Base-by-base conservation (phyloP, 352 stramenopile species). In the Globisporangium rhizosaccharum region DNA sequence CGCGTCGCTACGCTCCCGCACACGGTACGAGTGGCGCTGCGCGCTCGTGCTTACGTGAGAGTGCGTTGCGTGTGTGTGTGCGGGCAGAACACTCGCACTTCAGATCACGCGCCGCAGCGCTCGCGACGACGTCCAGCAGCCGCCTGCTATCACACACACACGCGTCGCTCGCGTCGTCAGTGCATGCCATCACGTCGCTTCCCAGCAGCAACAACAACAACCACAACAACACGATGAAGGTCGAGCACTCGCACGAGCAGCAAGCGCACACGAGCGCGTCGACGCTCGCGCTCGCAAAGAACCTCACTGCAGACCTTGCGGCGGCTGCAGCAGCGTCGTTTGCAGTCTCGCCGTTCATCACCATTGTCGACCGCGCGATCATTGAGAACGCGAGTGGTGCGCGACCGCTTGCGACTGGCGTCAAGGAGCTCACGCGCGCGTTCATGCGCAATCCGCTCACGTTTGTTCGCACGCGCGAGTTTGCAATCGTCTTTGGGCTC, bases 401-500 rank as follows among this genome's bases (percentile, higher is more conserved):
- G 33, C 77, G 85, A 0, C 70, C 77, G 18, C 72, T 96, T 26
- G 73, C 68, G 23, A 61, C 62, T n/a, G 77, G 77, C 18, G 61
- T 96, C 41, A 85, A 84, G 49, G 73, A 91, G 56, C 71, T 93
- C 9, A 72, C 71, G 44, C 30, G 67, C 6, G 63, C 81, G 45
- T 90, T 92, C 45, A 41, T 88, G 42, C 71, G 71, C 30, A 73
- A 89, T 51, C 87, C 87, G 30, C 59, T 96, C 28, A 69, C 77
- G 56, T 97, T 97, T 61, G 51, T 96, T 46, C 77, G 81, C 57
- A 85, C 86, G 55, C 85, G 86, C 36, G 88, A 96, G 71, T 96
- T 97, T 64, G 65, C 86, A 20, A 73, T 96, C 59, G 87, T 97
- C 51, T 97, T 90, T 59, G 87, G 87, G 3, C 80, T 97, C 36